These are phyloP conservation scores for Aspergillus japonicus DNA, from an alignment of 2,329 filamentous ascomycete species.

Conservation along the genomic window DNA sequence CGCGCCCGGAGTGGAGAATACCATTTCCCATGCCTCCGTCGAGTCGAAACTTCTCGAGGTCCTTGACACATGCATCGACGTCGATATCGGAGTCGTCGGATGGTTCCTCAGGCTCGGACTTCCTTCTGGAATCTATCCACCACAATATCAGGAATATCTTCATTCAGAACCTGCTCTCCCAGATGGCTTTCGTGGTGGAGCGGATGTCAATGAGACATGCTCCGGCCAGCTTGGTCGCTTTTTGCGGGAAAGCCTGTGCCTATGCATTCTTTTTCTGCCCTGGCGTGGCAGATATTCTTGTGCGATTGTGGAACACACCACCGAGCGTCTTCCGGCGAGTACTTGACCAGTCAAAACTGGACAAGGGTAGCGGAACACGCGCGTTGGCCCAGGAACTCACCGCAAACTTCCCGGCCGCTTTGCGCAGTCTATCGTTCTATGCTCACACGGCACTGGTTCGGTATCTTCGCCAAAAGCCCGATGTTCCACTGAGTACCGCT, in stretches of 20 bases:
- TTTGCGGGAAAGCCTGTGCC: slow-evolving; percentile 85
- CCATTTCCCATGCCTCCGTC: slow-evolving; percentile 61
- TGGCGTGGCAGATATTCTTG: slow-evolving; percentile 77
- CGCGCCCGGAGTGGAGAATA: slow-evolving; percentile 80
- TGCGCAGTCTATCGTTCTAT: slow-evolving; percentile 61
- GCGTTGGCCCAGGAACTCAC: slow-evolving; percentile 62
- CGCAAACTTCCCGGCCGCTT: slow-evolving; percentile 66
- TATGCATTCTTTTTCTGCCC: slow-evolving; percentile 94
- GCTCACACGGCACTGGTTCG: slow-evolving; percentile 61
- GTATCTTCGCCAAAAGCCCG: slow-evolving; percentile 63
- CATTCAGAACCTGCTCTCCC: slow-evolving; percentile 73
- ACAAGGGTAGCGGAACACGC: slow-evolving; percentile 53
- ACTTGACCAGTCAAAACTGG: slow-evolving; percentile 66
- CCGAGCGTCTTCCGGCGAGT: slow-evolving; percentile 69
- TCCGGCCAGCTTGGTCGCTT: slow-evolving; percentile 71
- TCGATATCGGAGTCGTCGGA: slow-evolving; percentile 58
- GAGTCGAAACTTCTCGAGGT: slow-evolving; percentile 36
- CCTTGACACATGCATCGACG: slow-evolving; percentile 41
- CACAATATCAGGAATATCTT: slow-evolving; percentile 90
- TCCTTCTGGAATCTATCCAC: slow-evolving; percentile 72
- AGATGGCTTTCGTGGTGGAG: slow-evolving; percentile 83
- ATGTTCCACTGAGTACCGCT: slow-evolving; percentile 65
- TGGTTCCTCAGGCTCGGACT: slow-evolving; percentile 58
- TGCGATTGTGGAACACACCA: slow-evolving; percentile 75
- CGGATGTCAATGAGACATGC: slow-evolving; percentile 80